Base-by-base conservation (phyloP, 441 rosid genomes). In the Macaranga tanarius region DNA sequence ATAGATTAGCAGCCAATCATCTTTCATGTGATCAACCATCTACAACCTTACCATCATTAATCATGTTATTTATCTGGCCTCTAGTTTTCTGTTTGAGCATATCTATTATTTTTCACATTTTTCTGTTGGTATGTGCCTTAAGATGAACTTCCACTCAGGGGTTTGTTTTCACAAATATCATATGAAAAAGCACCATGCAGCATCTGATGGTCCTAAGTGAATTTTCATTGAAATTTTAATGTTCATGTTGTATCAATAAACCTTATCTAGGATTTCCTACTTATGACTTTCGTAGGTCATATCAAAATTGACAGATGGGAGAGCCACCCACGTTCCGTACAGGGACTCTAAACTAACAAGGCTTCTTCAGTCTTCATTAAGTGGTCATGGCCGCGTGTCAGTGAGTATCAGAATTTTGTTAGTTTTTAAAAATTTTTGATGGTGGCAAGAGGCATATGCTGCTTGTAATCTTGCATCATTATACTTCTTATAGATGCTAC, bases 301-400 rank as follows among this genome's bases (percentile, higher is more conserved):
- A 85, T 92, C 98, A 64, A 96, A 96, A 79, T 79, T 96, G 82
- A 94, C 97, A 40, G 99, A 96, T 84, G 99, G 91, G 42, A 94
- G 86, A 82, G 92, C 98, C 69, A 84, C 86, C 73, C 99, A 96
- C 83, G 87, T 96, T 83, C 99, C 99, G 45, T 96, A 88, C 80
- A 86, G 99, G 57, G 99, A 96, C 81, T 96, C 99, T 62, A 96
- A 96, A 85, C 87, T 96, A 74, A 96, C 99, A 20, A 95, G 99
- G 72, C 99, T 96, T 80, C 88, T 94, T 83, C 99, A 96, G 75
- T 93, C 99, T 79, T 96, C 99, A 34, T 74, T 96, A 73, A 87
- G 97, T 74, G 99, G 99, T 65, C 98, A 90, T 79, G 99, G 99
- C 31, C 99, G 95, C 86, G 98, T 96, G 69, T 94, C 99, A 72